These are phyloP conservation scores for Neocatenulostroma microsporum DNA, from an alignment of 2,329 filamentous ascomycete genomes.

Conservation along the genomic window DNA sequence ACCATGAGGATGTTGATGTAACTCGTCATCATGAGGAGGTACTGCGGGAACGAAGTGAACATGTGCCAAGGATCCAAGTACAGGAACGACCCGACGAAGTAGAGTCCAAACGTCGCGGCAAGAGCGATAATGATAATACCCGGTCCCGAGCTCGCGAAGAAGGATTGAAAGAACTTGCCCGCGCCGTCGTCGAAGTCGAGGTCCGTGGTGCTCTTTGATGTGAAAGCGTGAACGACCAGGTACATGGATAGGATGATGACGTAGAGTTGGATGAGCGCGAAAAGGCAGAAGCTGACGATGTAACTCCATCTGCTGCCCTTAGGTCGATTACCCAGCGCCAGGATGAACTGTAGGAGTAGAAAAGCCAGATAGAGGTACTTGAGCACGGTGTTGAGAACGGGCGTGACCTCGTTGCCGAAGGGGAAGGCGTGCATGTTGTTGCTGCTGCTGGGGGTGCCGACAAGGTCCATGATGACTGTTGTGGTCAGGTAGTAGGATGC, in stretches of 20 bases:
- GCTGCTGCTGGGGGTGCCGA: slow-evolving; percentile 59
- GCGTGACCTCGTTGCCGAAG: slow-evolving; percentile 78
- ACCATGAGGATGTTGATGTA: slow-evolving; percentile 99
- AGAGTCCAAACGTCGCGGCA: slow-evolving; percentile 89
- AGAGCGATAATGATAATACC: slow-evolving; percentile 94
- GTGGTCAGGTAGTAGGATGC: slow-evolving; percentile 98
- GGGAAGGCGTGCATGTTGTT: slow-evolving; percentile 65
- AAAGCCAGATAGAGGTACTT: slow-evolving; percentile 91
- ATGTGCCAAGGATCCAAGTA: slow-evolving; percentile 99
- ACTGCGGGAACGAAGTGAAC: slow-evolving; percentile 96
- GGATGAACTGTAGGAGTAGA: slow-evolving; percentile 88
- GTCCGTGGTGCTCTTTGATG: slow-evolving; percentile 45
- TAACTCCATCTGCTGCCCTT: slow-evolving; percentile 93
- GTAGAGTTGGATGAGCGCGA: slow-evolving; percentile 83
- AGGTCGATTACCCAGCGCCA: slow-evolving; percentile 90
- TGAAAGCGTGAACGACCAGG: slow-evolving; percentile 80
- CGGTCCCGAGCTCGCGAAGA: slow-evolving; percentile 70
- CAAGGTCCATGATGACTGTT: slow-evolving; percentile 95
- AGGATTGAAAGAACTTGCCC: slow-evolving; percentile 63
- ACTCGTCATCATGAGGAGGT: slow-evolving; percentile 86
- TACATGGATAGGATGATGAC: slow-evolving; percentile 81
- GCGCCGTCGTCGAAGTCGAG: slow-evolving; percentile 58
- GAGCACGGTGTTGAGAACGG: slow-evolving; percentile 82
- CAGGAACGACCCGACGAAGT: slow-evolving; percentile 94
- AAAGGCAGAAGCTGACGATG: slow-evolving; percentile 79